phyloP scores from a whole-genome alignment of 208 protist species.

The Trypanosoma rangeli region DNA sequence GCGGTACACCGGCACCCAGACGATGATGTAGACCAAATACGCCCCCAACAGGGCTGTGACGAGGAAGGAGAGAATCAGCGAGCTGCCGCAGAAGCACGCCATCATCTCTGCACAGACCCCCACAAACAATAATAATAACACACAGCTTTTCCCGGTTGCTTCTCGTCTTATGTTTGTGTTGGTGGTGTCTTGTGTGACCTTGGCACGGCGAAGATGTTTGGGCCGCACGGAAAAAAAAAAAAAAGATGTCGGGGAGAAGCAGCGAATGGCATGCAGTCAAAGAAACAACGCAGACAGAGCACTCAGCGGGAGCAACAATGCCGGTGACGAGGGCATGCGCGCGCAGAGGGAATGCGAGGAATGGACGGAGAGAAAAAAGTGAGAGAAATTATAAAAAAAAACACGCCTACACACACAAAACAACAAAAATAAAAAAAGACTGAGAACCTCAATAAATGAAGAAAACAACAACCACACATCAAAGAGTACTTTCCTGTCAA shows the following conservation, averaged over 20 bases:
- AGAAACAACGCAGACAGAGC: background rate
- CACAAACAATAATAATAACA: background rate
- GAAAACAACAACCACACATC: too few relatives aligned
- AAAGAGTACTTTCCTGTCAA: background rate
- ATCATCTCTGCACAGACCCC: background rate
- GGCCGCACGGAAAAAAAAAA: background rate
- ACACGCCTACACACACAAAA: too few relatives aligned
- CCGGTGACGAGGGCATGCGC: too few relatives aligned
- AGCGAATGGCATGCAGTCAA: too few relatives aligned
- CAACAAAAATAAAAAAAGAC: too few relatives aligned
- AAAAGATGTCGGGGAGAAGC: background rate
- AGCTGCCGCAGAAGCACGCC: background rate
- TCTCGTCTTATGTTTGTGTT: background rate
- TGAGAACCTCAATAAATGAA: background rate
- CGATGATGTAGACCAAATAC: conserved; percentile 41
- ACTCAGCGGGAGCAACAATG: too few relatives aligned
- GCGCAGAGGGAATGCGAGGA: background rate
- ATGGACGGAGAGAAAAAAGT: background rate
- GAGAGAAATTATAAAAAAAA: background rate
- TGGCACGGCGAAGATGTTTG: background rate
- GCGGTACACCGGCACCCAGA: conserved; percentile 34
- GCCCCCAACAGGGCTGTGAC: background rate
- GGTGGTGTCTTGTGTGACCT: background rate
- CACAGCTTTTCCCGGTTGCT: background rate
- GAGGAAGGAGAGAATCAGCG: background rate